Base-by-base conservation (phyloP, 78 protist genomes). In the Dictyostelium intermedium region DNA sequence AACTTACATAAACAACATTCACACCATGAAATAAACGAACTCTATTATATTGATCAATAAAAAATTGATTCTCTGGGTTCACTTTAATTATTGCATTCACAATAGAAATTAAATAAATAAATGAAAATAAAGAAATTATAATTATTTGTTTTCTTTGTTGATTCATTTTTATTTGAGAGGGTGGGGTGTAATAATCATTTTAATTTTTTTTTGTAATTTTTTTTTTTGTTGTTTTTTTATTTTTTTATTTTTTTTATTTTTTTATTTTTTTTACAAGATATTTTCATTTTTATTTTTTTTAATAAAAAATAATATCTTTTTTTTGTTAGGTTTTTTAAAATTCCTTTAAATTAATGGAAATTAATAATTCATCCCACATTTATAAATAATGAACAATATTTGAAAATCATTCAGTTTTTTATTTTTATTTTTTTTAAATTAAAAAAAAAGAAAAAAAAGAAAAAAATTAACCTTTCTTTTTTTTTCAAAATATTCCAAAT, bases 11-110 rank as follows among this genome's bases (percentile, higher is more conserved):
- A 14, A 98, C 98, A 18, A 39, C 95, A 91, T 98, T 98, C 6
- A 96, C 84, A 5, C 99, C 99, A 74, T 95, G 98, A 76, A 97
- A 97, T 77, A 97, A 1, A 43, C 96, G 89, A 14, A 32, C 91
- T 30, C 98, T 83, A 18, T 91, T 91, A 23, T 53, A 20, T 79
- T 63, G 91, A 72, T 98, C 98, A n/a, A 92, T 34, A 8, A 94
- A 61, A 8, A 81, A n/a, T 43, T 82, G 87, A 66, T 76, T 80
- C 5, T 11, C n/a, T 5, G 92, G 37, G 30, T 92, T 37, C 5
- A 92, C 96, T 34, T 74, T 82, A 63, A 91, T 84, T 43, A 83
- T 39, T 39, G 43, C 35, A 73, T 16, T 32, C 11, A 37, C 50
- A 13, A 27, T n/a, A 1, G 39, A 27, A 66, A 27, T 27, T 66